A percentile compares a stretch with the other conserved stretches of the same genome.
These are phyloP conservation scores for Pulveroboletus sp. DNA, from an alignment of 768 basidiomycete genomes.

Conservation along the genomic window DNA sequence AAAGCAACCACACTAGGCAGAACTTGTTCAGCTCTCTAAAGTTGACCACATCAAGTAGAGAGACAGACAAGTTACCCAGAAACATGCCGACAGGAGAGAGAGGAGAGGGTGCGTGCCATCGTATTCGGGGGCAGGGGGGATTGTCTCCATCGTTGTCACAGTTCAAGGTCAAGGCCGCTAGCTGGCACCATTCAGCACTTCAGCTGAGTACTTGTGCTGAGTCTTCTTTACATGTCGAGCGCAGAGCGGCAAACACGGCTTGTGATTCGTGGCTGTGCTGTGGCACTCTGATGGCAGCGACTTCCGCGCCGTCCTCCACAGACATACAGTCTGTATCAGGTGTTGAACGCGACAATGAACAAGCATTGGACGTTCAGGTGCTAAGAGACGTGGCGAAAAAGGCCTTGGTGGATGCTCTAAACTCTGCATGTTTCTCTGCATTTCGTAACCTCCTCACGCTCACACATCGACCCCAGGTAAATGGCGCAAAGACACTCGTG, in stretches of 20 bases:
- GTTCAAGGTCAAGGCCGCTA: conserved; percentile 3
- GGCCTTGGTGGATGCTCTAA: conserved; percentile 78
- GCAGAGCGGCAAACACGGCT: not conserved
- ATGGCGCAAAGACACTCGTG: conserved; percentile 95
- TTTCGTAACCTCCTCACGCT: not conserved
- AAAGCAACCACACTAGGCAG: conserved; percentile 69
- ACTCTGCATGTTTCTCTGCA: conserved; percentile 49
- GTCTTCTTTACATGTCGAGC: conserved; percentile 6
- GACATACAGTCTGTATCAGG: conserved; percentile 35
- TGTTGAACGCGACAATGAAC: conserved; percentile 33
- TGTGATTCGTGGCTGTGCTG: conserved; percentile 30
- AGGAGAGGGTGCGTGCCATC: conserved; percentile 64
- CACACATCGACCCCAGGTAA: conserved; percentile 50
- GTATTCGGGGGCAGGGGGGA: conserved; percentile 14
- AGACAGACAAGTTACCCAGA: conserved; percentile 77
- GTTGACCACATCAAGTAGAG: not conserved
- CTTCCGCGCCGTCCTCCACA: conserved; percentile 26
- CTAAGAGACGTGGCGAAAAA: conserved; percentile 78
- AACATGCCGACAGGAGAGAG: conserved; percentile 72
- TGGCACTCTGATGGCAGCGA: conserved; percentile 24
- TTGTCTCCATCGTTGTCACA: conserved; percentile 24
- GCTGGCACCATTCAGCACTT: not conserved
- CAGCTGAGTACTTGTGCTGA: not conserved
- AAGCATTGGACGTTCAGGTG: conserved; percentile 51
- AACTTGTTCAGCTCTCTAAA: conserved; percentile 3